Base-by-base conservation (phyloP, 805 yeast species). In the Nakazawaea laoshanensis region DNA sequence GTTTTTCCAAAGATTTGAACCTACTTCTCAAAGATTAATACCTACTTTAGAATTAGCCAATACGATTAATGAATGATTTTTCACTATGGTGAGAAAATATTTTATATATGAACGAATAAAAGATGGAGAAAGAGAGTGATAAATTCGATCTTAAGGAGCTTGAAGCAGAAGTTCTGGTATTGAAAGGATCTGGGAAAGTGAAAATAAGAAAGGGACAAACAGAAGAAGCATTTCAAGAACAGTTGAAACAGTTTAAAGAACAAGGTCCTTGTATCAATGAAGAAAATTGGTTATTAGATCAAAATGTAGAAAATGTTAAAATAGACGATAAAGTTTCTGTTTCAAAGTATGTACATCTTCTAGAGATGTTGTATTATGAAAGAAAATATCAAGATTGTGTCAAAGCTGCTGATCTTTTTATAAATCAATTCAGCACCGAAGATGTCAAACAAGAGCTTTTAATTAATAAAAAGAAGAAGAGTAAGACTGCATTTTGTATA, bases 141-240 rank as follows among this genome's bases (percentile, higher is more conserved):
- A 14, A 11, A 24, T n/a, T 13, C 2, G 30, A 19, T 27, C 31
- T 33, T 23, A 27, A 27, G 19, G 19, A 15, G 20, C 9, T 32
- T 32, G 48, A 48, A 10, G 70, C 73, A 1, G 64, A 61, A 40
- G 70, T 68, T 2, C 39, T 55, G 3, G 70, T 68, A 4, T 51
- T 55, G 22, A 67, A 61, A 37, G 57, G 68, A 1, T 63, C 71
- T 1, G 76, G 76, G 0, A 57, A 63, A 35, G 47, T 51, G 3
- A 67, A 64, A 35, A 51, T 64, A 17, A 66, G 95, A 26, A 84
- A 81, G 45, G 77, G 76, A 0, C 96, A 86, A 48, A 47, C 79
- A 0, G 75, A 73, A 26, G 88, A 77, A 34, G 81, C 71, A 36
- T 86, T 57, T 42, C 55, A 48, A 21, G 47, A 38, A 7, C 89